Evolutionary conservation across 306 rosid species (phyloP), one percentile per base, ranked within the genome.

Genomic region (Vigna unguiculata): DNA sequence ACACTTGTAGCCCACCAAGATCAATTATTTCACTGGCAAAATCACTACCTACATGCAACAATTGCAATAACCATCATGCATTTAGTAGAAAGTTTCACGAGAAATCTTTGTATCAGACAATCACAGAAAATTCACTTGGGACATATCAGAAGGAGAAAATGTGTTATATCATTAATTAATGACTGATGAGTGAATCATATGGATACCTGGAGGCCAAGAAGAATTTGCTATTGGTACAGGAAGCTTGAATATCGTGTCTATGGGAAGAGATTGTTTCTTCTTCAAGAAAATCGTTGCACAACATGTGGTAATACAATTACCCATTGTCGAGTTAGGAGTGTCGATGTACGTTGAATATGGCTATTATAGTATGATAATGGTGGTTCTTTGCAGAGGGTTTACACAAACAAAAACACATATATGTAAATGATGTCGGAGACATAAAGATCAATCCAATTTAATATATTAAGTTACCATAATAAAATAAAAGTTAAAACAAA

Each of bases 221-320:
- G 90, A 88, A 0, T 65, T 25, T 25, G 87, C 75, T 72, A 88
- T 83, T 12, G 95, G 90, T 10, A 22, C 62, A 13, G 64, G 64
- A 85, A 92, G 85, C 81, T 85, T 74, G 85, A 88, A 90, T 6
- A 60, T 52, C 52, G 86, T 78, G 19, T 86, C 83, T 24, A 90
- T 84, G 16, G 91, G 89, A 22, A 78, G 78, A 71, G 66, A 4
- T 7, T 61, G 47, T 19, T 64, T 34, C 71, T 60, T 78, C 78
- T 84, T 83, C 76, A 67, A 83, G 72, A 76, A 13, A 63, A 4
- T 46, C 69, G 16, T 69, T 41, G 40, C 69, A 10, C 69, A 22
- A 69, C 66, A 75, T n/a, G n/a, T n/a, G n/a, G n/a, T n/a, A n/a
- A n/a, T n/a, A n/a, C n/a, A n/a, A 83, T 85, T 85, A 24, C 84